Evolutionary conservation across 805 yeast genomes (phyloP), one percentile per base, ranked within the genome.

Genomic region (Lipomyces starkeyi): DNA sequence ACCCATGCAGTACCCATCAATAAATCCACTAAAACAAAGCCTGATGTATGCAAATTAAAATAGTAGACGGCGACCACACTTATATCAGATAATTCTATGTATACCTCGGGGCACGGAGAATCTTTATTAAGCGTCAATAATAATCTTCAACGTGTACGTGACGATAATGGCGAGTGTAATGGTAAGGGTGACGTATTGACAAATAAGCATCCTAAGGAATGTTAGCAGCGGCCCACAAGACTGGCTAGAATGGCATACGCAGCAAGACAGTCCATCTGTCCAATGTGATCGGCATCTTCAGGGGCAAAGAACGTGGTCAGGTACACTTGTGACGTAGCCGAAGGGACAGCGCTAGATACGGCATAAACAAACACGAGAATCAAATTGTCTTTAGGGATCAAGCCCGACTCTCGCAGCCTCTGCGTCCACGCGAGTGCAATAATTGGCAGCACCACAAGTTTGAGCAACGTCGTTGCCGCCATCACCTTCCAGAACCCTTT

Each of bases 221-320:
- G 22, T 49, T 17, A 59, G 57, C 22, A 2, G 20, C 17, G 20
- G 29, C 6, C 49, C 7, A 43, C 20, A 43, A 40, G 6, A 13
- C 27, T 37, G n/a, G n/a, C 25, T 20, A n/a, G 13, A 4, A 54
- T 27, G 22, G 49, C 57, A 37, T 86, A 83, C 37, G 92, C 82
- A 0, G 97, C 95, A 62, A 92, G 82, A 76, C 96, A 90, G 76
- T 94, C 97, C 88, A 94, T 88, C 77, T 70, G 73, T 22, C 93
- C 79, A 17, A 77, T 59, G 58, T 81, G 83, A 1, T 80, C 79
- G 2, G 82, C 83, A 3, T 80, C 83, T 6, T 89, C 86, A 20
- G 95, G 96, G 0, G 93, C 88, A 78, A 89, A 91, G 75, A 91
- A 88, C 2, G 97, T 94, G 1, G 98, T 93, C 72, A 93, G 84